These are phyloP conservation scores for Dimocarpus longan DNA, from an alignment of 345 rosid species.

Conservation along the genomic window DNA sequence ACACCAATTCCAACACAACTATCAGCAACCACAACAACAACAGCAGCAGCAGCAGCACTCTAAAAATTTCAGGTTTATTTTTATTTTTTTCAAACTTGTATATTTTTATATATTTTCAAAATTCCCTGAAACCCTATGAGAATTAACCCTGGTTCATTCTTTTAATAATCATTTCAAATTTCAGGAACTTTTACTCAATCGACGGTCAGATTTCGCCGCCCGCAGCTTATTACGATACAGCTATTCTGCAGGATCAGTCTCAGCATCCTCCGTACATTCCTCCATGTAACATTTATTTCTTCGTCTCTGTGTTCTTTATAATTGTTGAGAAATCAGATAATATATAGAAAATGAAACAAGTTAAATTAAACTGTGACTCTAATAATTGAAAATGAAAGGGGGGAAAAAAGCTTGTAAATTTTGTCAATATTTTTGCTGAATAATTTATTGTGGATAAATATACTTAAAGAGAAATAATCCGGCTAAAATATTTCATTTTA, in stretches of 20 bases:
- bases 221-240: constrained; percentile 36
- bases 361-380: background rate
- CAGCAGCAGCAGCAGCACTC: constrained; percentile 49
- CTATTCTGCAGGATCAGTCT: constrained; percentile 57
- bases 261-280: constrained; percentile 86
- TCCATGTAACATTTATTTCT: constrained; percentile 54
- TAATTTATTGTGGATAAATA: background rate
- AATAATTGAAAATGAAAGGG: background rate
- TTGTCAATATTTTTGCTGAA: constrained; percentile 1
- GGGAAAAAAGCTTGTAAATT: background rate
- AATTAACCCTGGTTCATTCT: background rate
- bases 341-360: background rate
- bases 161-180: background rate
- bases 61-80: constrained; percentile 51
- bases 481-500: background rate
- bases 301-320: background rate
- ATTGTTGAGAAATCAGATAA: background rate
- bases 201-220: constrained; percentile 60
- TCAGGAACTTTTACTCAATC: constrained; percentile 48
- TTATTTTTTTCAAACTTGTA: background rate
- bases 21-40: constrained; percentile 39
- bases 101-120: background rate
- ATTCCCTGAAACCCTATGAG: constrained; percentile 31
- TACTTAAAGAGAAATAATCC: background rate
- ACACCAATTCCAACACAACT: constrained; percentile 26